A percentile compares a stretch with the other conserved stretches of the same genome.
These are phyloP conservation scores for Tetrapisispora phaffii DNA, from an alignment of 805 yeast genomes.

Conservation along the genomic window DNA sequence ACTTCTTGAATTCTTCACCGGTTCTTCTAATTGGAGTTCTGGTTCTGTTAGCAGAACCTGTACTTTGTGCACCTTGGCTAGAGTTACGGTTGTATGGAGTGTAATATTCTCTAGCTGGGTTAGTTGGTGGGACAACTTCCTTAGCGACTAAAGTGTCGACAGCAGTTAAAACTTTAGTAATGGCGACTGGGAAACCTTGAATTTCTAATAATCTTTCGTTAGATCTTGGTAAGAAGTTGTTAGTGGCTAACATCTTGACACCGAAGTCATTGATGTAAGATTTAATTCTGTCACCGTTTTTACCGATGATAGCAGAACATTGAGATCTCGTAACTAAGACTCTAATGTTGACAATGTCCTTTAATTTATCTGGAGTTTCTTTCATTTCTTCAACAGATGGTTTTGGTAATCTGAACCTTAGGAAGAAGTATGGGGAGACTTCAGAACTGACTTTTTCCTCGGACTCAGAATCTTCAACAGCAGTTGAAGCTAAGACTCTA, in stretches of 20 bases:
- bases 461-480: constrained; percentile 25
- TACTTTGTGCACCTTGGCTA: background rate
- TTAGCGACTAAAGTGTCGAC: constrained; percentile 21
- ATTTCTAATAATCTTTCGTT: constrained; percentile 81
- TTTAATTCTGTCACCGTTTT: constrained; percentile 72
- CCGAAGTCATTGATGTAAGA: constrained; percentile 47
- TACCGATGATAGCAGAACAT: constrained; percentile 83
- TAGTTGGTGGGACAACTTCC: constrained; percentile 15
- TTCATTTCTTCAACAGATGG: constrained; percentile 23
- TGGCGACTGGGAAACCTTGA: constrained; percentile 63
- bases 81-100: constrained; percentile 38
- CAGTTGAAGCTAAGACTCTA: constrained; percentile 28
- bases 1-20: constrained; percentile 10
- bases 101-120: constrained; percentile 36
- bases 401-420: constrained; percentile 27
- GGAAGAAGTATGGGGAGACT: constrained; percentile 40
- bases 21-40: constrained; percentile 2
- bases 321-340: constrained; percentile 73
- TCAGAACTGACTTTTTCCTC: constrained; percentile 10
- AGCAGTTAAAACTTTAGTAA: constrained; percentile 58
- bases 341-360: constrained; percentile 37
- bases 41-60: constrained; percentile 3
- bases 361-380: constrained; percentile 18
- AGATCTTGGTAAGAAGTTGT: constrained; percentile 69
- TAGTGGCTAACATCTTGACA: constrained; percentile 80